Percentiles rank a stretch among this genome's conserved stretches.
Evolutionary conservation across 2,329 filamentous ascomycete species (phyloP).

Genomic region (Exophiala sp.): DNA sequence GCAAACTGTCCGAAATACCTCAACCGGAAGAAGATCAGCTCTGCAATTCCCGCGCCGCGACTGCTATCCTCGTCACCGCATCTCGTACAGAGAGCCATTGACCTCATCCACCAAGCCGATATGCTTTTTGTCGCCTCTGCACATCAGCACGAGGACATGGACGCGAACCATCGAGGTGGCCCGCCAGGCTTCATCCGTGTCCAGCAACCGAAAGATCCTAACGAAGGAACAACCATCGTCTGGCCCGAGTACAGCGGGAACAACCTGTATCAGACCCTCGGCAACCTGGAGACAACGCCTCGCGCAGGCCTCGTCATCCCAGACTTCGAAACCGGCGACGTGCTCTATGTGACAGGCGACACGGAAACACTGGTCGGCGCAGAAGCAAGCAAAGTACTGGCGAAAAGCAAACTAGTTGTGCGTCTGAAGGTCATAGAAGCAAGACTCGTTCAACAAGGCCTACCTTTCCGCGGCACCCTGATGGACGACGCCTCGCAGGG

Average conservation of each 20-base stretch:
- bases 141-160: conserved; percentile 61
- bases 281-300: conserved; percentile 65
- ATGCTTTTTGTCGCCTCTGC: conserved; percentile 72
- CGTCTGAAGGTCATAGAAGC: conserved; percentile 58
- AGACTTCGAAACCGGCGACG: conserved; percentile 65
- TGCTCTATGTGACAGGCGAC: conserved; percentile 67
- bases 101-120: conserved; percentile 60
- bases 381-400: conserved; percentile 57
- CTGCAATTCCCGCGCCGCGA: conserved; percentile 50
- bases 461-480: conserved; percentile 60
- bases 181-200: conserved; percentile 67
- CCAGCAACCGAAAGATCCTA: conserved; percentile 41
- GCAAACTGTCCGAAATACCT: conserved; percentile 62
- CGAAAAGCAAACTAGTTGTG: conserved; percentile 66
- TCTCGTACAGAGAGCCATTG: conserved; percentile 51
- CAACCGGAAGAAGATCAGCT: conserved; percentile 61
- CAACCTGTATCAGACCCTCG: conserved; percentile 73
- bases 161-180: conserved; percentile 76
- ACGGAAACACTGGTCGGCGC: conserved; percentile 61
- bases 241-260: conserved; percentile 87
- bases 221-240: conserved; percentile 51
- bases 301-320: conserved; percentile 65
- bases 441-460: conserved; percentile 57
- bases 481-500: conserved; percentile 41
- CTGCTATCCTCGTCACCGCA: conserved; percentile 45